Evolutionary conservation across 495 filamentous ascomycete species (phyloP), one percentile per base, ranked within the genome.

Genomic region (Cladorrhinum samala): DNA sequence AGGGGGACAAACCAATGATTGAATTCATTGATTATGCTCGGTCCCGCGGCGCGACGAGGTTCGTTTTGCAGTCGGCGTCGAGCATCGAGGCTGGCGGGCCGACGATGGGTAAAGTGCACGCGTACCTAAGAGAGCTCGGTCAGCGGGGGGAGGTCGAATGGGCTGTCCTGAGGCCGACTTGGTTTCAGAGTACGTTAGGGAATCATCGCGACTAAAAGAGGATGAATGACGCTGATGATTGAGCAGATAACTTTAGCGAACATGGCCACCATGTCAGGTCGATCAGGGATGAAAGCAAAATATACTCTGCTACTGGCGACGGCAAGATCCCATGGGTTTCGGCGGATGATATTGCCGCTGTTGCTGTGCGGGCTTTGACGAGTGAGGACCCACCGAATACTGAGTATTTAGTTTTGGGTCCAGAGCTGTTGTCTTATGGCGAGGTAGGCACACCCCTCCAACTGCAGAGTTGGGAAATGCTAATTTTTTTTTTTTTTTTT

Each of bases 261-360:
- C 68, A 70, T 25, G 53, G 49, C 0, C 55, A 50, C 38, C 63
- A 70, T 46, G 43, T 61, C 8, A n/a, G 27, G 6, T 54, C 67
- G 0, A 69, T 80, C 56, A 64, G 58, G 8, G 59, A 70, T n/a
- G 67, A 74, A 52, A 59, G 64, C 62, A 68, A 66, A 39, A 60
- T 80, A 17, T 71, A 73, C 59, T 73, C 74, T 19, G 71, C 74
- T 5, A 67, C 71, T 0, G 63, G 69, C 13, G 51, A 68, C 16
- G 77, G 74, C 16, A 72, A 68, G 53, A 62, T 79, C 41, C 69
- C 73, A 0, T 79, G 72, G 60, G 59, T 79, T n/a, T 69, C 69
- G 17, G 68, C 68, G 5, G 58, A 71, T 14, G 77, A 79, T 49
- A 76, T 80, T 45, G 75, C 76, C 1, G 65, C 68, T 18, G 72